A percentile compares a stretch with the other conserved stretches of the same genome.
These are phyloP conservation scores for Amanita rimosa DNA, from an alignment of 768 basidiomycete species.

Conservation along the genomic window DNA sequence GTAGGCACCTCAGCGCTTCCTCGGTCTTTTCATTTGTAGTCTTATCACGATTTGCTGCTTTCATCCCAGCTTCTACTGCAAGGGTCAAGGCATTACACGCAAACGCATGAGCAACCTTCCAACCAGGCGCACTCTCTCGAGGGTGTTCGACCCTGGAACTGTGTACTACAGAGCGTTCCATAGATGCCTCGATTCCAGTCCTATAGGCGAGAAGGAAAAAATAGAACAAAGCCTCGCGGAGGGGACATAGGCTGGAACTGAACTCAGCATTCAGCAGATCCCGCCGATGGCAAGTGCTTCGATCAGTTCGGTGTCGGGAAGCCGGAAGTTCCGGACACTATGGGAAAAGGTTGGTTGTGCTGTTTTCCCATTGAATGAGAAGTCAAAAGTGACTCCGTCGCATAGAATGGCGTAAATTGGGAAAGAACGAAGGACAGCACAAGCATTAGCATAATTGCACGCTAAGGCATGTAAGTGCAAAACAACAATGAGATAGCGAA, in stretches of 20 bases:
- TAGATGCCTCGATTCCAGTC: neutral
- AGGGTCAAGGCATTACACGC: neutral
- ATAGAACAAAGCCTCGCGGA: neutral
- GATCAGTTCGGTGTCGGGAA: neutral
- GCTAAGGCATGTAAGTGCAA: constrained; percentile 3
- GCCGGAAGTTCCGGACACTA: neutral
- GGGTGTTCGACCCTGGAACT: neutral
- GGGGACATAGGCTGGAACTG: neutral
- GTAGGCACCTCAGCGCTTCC: neutral
- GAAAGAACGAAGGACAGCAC: neutral
- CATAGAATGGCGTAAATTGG: constrained; percentile 7
- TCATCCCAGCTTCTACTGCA: neutral
- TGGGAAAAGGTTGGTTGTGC: neutral
- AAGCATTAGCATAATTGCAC: constrained; percentile 6
- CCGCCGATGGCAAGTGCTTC: neutral
- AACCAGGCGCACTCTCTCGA: constrained; percentile 1
- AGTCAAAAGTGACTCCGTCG: constrained; percentile 8
- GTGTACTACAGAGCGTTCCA: neutral
- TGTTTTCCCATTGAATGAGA: constrained; percentile 1
- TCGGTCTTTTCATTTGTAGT: constrained; percentile 1
- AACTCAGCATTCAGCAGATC: neutral
- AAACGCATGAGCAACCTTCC: constrained; percentile 3
- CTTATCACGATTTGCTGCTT: neutral
- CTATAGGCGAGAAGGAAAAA: neutral
- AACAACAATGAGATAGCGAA: neutral